These are phyloP conservation scores for Cotoneaster glaucophyllus DNA, from an alignment of 306 rosid genomes.

Conservation along the genomic window DNA sequence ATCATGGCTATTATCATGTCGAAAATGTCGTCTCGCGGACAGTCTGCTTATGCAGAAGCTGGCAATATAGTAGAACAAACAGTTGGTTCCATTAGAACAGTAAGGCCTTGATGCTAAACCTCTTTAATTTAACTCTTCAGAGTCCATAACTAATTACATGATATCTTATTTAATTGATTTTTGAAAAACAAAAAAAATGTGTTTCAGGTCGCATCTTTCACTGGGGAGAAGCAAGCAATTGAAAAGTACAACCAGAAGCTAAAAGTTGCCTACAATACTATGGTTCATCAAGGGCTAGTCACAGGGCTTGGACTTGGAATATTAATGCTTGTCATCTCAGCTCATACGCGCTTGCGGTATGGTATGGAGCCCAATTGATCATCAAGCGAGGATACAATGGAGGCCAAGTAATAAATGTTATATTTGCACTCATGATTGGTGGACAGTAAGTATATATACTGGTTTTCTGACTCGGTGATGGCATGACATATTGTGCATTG, in stretches of 20 bases:
- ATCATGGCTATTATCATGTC: slow-evolving; percentile 27
- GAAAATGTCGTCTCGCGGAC: slow-evolving; percentile 72
- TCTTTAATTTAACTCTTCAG: not conserved
- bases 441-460: slow-evolving; percentile 59
- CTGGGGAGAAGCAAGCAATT: slow-evolving; percentile 70
- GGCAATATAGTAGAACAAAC: slow-evolving; percentile 82
- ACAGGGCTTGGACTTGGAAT: slow-evolving; percentile 61
- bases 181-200: not conserved
- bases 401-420: slow-evolving; percentile 59
- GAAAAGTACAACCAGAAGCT: slow-evolving; percentile 58
- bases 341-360: slow-evolving; percentile 74
- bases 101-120: slow-evolving; percentile 12
- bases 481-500: not conserved
- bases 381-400: slow-evolving; percentile 60
- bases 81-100: slow-evolving; percentile 80
- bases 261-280: slow-evolving; percentile 43
- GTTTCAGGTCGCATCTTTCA: slow-evolving; percentile 71
- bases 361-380: slow-evolving; percentile 81
- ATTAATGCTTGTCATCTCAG: slow-evolving; percentile 32
- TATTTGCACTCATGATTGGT: slow-evolving; percentile 69
- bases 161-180: not conserved
- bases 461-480: not conserved
- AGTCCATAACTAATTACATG: not conserved
- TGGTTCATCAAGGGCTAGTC: slow-evolving; percentile 60
- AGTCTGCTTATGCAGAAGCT: slow-evolving; percentile 82